Evolutionary conservation across 2,329 filamentous ascomycete genomes (phyloP).

Genomic region (Exophiala calicioides): DNA sequence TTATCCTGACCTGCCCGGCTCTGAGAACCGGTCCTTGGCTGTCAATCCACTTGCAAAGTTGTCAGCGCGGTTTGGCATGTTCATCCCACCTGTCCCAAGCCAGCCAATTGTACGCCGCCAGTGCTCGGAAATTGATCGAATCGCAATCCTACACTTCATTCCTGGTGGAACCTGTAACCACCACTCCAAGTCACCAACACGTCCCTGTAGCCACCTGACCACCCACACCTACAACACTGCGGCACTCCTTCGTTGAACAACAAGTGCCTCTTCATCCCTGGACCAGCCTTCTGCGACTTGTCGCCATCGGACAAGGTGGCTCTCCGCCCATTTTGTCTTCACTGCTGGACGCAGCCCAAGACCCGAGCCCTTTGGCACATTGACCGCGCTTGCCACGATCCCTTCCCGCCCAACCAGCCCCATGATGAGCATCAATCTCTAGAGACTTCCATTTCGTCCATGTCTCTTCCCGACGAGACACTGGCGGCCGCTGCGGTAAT

Average conservation of each 20-base stretch:
- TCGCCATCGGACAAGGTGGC: constrained; percentile 21
- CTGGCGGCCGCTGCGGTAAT: constrained; percentile 49
- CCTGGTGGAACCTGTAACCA: too few relatives aligned
- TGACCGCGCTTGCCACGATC: constrained; percentile 18
- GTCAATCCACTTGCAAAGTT: constrained; percentile 1
- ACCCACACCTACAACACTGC: constrained; percentile 1
- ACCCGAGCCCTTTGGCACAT: constrained; percentile 22
- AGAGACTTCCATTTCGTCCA: constrained; percentile 31
- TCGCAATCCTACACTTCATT: constrained; percentile 10
- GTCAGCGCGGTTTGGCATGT: constrained; percentile 17
- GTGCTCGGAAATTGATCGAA: constrained; percentile 19
- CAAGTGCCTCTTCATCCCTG: not conserved
- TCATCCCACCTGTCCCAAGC: constrained; percentile 7
- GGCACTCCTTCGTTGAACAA: constrained; percentile 1
- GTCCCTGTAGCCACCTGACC: constrained; percentile 10
- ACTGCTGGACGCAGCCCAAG: constrained; percentile 27
- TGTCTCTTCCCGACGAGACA: constrained; percentile 51
- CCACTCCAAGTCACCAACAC: too few relatives aligned
- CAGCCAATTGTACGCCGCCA: constrained; percentile 8
- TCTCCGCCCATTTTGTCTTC: constrained; percentile 29
- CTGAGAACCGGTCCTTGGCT: constrained; percentile 4
- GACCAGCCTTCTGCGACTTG: not conserved
- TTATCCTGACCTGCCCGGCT: too few relatives aligned
- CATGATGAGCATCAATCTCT: constrained; percentile 25
- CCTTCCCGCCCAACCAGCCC: constrained; percentile 6